Evolutionary conservation across 805 yeast genomes (phyloP).

Genomic region (Vanderwaltozyma tropicalis): DNA sequence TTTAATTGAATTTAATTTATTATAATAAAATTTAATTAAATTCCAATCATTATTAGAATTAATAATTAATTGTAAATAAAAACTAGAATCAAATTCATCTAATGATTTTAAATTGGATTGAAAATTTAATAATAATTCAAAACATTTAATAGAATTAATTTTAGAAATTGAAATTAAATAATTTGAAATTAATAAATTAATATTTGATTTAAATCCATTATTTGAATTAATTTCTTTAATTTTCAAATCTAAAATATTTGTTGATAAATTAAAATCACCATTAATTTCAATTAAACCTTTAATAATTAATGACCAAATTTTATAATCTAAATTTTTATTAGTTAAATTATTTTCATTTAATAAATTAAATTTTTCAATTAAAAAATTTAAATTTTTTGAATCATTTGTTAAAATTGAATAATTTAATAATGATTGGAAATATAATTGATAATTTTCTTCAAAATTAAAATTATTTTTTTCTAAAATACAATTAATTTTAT

Average conservation of each 20-base stretch:
- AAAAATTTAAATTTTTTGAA: conserved; percentile 29
- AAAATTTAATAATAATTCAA: conserved; percentile 30
- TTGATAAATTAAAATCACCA: conserved; percentile 40
- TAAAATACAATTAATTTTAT: not conserved
- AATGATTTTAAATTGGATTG: conserved; percentile 30
- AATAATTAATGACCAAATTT: conserved; percentile 42
- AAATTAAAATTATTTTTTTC: not conserved
- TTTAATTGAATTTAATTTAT: conserved; percentile 30
- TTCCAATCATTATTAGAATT: conserved; percentile 29
- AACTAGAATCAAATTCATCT: conserved; percentile 33
- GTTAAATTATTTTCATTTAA: conserved; percentile 10
- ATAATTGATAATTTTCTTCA: conserved; percentile 10
- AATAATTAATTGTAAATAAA: conserved; percentile 28
- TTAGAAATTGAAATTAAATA: conserved; percentile 34
- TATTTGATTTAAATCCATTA: conserved; percentile 26
- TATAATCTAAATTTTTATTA: conserved; percentile 30
- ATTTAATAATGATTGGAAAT: conserved; percentile 33
- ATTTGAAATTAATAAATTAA: conserved; percentile 35
- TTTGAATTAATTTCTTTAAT: conserved; percentile 35
- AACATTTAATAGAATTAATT: conserved; percentile 26
- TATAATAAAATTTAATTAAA: conserved; percentile 28
- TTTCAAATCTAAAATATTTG: conserved; percentile 47
- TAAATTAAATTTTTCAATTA: conserved; percentile 32
- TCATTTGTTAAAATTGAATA: conserved; percentile 33
- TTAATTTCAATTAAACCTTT: conserved; percentile 40